A percentile compares a stretch with the other conserved stretches of the same genome.
These are phyloP conservation scores for Truncatella angustata DNA, from an alignment of 2,329 filamentous ascomycete genomes.

Conservation along the genomic window DNA sequence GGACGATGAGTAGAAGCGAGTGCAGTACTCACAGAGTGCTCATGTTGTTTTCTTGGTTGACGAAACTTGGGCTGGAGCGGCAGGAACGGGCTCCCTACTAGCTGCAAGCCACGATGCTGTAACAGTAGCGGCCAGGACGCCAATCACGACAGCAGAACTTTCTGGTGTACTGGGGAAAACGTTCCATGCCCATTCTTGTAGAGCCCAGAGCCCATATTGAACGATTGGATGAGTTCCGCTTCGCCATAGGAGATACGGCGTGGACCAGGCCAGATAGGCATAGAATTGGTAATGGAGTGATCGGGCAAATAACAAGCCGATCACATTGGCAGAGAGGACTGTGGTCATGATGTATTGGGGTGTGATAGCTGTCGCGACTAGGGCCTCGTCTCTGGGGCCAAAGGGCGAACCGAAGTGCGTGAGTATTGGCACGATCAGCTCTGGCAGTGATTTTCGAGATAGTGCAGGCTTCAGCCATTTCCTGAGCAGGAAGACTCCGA, in stretches of 20 bases:
- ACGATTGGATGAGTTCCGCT: constrained; percentile 66
- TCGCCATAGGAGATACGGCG: constrained; percentile 83
- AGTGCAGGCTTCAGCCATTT: constrained; percentile 67
- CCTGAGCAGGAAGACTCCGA: constrained; percentile 63
- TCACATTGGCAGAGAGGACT: constrained; percentile 71
- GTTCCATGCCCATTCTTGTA: constrained; percentile 93
- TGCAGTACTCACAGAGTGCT: constrained; percentile 12
- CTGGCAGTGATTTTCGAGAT: constrained; percentile 54
- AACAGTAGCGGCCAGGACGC: constrained; percentile 66
- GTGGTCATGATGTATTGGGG: constrained; percentile 74
- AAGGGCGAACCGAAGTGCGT: constrained; percentile 44
- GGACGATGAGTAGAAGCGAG: constrained; percentile 63
- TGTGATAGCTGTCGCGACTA: constrained; percentile 58
- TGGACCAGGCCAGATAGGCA: constrained; percentile 85
- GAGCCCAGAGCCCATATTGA: constrained; percentile 68
- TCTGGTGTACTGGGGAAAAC: constrained; percentile 73
- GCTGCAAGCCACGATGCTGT: constrained; percentile 57
- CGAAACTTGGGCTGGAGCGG: constrained; percentile 11
- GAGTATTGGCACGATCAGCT: constrained; percentile 48
- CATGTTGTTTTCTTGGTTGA: constrained; percentile 19
- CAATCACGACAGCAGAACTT: constrained; percentile 65
- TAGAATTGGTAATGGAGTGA: constrained; percentile 96
- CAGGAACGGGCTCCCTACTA: constrained; percentile 33
- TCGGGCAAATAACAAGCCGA: constrained; percentile 82
- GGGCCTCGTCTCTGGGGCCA: constrained; percentile 49